phyloP scores from a whole-genome alignment of 2,329 filamentous ascomycete species.

The Alternaria sp. region DNA sequence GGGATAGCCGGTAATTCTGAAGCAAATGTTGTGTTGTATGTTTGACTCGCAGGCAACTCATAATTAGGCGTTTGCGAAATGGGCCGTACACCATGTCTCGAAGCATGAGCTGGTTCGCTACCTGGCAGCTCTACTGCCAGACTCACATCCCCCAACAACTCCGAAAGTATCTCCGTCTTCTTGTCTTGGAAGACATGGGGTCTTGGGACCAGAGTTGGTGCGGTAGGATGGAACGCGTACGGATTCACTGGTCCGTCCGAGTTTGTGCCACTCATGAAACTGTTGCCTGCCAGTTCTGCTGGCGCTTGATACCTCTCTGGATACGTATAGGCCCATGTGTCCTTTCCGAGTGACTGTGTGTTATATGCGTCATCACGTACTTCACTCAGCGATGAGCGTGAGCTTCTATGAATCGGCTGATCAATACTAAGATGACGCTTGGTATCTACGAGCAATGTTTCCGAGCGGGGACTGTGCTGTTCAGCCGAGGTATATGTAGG shows the following conservation, averaged over 20 bases:
- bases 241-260: slow-evolving; percentile 26
- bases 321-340: background rate
- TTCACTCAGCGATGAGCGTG: background rate
- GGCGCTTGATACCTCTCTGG: background rate
- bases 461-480: background rate
- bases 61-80: background rate
- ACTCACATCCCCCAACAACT: slow-evolving; percentile 15
- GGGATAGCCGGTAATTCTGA: slow-evolving; percentile 6
- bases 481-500: slow-evolving; percentile 9
- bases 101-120: slow-evolving; percentile 9
- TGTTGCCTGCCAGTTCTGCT: slow-evolving; percentile 19
- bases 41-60: background rate
- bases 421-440: background rate
- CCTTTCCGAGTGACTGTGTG: too few species aligned
- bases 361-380: background rate
- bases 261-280: slow-evolving; percentile 26
- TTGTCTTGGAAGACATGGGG: background rate
- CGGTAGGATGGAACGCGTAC: slow-evolving; percentile 11
- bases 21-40: background rate
- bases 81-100: background rate
- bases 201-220: background rate
- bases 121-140: slow-evolving; percentile 14
- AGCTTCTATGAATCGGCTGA: background rate
- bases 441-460: background rate
- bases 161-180: slow-evolving; percentile 1